Base-by-base conservation (phyloP, 257 asterid genomes). In the Capsicum chinense region DNA sequence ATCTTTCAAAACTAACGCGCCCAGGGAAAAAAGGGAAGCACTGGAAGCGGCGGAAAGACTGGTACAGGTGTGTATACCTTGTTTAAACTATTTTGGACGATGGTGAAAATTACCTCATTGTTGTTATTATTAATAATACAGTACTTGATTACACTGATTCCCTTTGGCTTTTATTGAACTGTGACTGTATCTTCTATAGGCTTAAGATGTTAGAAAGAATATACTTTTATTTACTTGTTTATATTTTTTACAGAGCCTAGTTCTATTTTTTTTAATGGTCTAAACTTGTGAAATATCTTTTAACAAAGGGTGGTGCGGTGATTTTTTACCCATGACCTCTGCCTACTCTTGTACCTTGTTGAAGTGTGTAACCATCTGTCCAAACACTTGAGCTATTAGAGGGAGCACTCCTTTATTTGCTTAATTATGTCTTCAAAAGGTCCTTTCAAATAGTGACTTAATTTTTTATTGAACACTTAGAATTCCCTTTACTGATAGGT, bases 31-130 rank as follows among this genome's bases (percentile, higher is more conserved):
- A 84, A 2, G 95, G 94, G 17, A 96, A 93, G 86, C 89, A 87
- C 66, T 96, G 98, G 98, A 94, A 88, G 87, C 93, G 90, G 87
- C 98, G 98, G 84, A 96, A 96, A 91, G 99, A 96, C 88, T 94
- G 99, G 99, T 96, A 94, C 87, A 94, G 99, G 99, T 93, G 89
- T 56, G 92, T 85, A 56, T 85, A 58, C 58, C 79, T 67, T 83
- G 71, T 54, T 71, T 79, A 81, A 73, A 76, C 66, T 83, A 83
- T 63, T 56, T 83, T 21, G 33, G 54, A 47, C 10, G 37, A 16
- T 47, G 59, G 47, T 33, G 60, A 62, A 21, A 78, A 54, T 54
- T 54, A 78, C 82, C 82, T 54, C 33, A 4, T 78, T 78, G 59
- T 50, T 50, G 79, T 42, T 42, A 47, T 47, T 71, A 58, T 47